Conservation (phyloP, 2,329 filamentous ascomycete genomes). For the Teratosphaeria gauchensis region DNA sequence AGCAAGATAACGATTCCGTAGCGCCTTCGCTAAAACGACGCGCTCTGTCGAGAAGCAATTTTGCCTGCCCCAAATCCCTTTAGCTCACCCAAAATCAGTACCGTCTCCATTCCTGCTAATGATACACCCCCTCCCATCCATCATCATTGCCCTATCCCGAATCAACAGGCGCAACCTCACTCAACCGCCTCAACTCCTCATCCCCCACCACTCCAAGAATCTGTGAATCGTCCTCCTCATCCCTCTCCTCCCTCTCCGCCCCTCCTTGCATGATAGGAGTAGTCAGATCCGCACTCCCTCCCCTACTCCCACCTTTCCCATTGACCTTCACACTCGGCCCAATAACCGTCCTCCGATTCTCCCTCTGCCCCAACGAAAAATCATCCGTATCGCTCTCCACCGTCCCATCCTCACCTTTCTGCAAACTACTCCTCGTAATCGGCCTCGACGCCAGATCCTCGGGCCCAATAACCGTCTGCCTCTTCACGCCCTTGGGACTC, state of each 20-base stretch:
- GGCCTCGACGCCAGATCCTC: background rate
- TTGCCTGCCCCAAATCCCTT: background rate
- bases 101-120: background rate
- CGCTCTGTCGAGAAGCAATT: background rate
- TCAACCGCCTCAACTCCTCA: slow-evolving; percentile 5
- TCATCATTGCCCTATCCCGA: background rate
- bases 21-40: background rate
- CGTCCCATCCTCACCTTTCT: slow-evolving; percentile 1
- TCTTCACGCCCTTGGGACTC: slow-evolving; percentile 4
- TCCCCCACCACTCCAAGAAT: slow-evolving; percentile 4
- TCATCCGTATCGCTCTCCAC: slow-evolving; percentile 6
- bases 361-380: slow-evolving; percentile 2
- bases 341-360: slow-evolving; percentile 12
- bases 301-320: background rate
- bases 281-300: background rate
- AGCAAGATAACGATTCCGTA: background rate
- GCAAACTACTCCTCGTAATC: background rate
- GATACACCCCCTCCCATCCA: too few relatives aligned
- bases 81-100: background rate
- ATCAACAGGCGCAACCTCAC: background rate
- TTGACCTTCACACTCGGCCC: slow-evolving; percentile 4
- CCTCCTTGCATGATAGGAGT: background rate
- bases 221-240: slow-evolving; percentile 6
- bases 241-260: slow-evolving; percentile 2
- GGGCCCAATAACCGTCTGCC: slow-evolving; percentile 13